Base-by-base conservation (phyloP, 2,329 filamentous ascomycete species). In the Exophiala sp. region DNA sequence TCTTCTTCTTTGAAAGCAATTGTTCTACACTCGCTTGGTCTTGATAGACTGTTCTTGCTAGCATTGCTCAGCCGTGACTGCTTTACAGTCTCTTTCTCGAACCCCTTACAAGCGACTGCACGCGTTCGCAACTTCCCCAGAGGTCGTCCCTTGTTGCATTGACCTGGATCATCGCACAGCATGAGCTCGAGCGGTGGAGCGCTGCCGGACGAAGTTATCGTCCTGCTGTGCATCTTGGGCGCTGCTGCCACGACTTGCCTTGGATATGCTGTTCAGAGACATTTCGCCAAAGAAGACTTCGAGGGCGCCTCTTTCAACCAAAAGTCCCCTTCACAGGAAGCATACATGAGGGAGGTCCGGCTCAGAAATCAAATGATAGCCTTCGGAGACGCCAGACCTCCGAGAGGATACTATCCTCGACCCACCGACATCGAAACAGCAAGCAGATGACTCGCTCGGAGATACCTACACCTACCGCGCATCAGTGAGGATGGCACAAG, bases 331-430 rank as follows among this genome's bases (percentile, higher is more conserved):
- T 41, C 46, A 18, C 57, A 60, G 33, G 18, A 47, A 24, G 54
- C 49, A 34, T 60, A 57, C 34, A 54, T 55, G 54, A 55, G 57
- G 39, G 57, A 60, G 33, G 51, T 60, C 3, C 51, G 57, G 16
- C 11, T 38, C 9, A 52, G 57, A 21, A 50, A 48, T 18, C 43
- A 52, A 20, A 50, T 52, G 52, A 21, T 29, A n/a, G 41, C 49
- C 3, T 54, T 52, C 24, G 42, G 46, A 11, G 57, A 59, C 11
- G 36, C 32, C 18, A 54, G 45, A 12, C 50, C 38, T 36, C 33
- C 24, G 32, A 47, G 50, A 33, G 9, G 35, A 39, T 40, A 20
- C 34, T 10, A 36, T 24, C 44, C 32, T 34, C n/a, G 24, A 2
- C 14, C 34, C 7, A 24, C 29, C 4, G 33, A 18, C 32, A 47